phyloP scores from a whole-genome alignment of 2,329 filamentous ascomycete species.

The Ceratocystis albifundus region DNA sequence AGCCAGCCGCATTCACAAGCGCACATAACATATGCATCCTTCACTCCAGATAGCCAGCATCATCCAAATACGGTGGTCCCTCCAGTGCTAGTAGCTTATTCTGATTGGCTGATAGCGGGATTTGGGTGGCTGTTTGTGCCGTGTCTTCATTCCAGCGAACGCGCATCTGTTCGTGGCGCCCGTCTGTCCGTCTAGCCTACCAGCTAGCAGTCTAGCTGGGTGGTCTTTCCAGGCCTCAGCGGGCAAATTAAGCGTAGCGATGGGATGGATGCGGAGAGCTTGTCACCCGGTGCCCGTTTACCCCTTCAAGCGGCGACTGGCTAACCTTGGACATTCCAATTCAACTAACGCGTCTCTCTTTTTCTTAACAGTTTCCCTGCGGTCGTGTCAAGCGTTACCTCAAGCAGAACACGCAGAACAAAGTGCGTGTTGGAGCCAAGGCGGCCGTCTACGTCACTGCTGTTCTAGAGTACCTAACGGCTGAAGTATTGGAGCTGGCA shows the following conservation, averaged over 20 bases:
- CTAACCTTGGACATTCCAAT: not conserved
- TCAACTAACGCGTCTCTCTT: not conserved
- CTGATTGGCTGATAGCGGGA: no score
- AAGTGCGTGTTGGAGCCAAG: constrained; percentile 98
- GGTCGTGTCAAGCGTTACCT: constrained; percentile 99
- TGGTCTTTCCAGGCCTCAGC: no score
- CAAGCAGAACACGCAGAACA: constrained; percentile 98
- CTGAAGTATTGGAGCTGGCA: constrained; percentile 93
- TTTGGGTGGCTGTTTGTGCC: not conserved
- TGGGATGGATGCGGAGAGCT: no score
- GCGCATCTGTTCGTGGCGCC: not conserved
- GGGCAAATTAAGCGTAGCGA: no score
- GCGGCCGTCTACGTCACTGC: constrained; percentile 97
- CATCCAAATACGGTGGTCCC: no score
- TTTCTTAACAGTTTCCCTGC: constrained; percentile 71
- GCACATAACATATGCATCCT: no score
- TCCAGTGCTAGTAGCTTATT: no score
- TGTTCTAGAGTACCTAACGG: constrained; percentile 94
- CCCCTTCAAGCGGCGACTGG: no score
- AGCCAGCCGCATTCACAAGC: no score
- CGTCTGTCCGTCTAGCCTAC: not conserved
- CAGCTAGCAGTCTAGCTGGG: no score
- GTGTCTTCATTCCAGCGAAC: not conserved
- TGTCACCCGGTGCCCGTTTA: no score
- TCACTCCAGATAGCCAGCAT: no score